A percentile compares a stretch with the other conserved stretches of the same genome.
Conservation (phyloP, 257 asterid genomes). For the Anisodus tanguticus region DNA sequence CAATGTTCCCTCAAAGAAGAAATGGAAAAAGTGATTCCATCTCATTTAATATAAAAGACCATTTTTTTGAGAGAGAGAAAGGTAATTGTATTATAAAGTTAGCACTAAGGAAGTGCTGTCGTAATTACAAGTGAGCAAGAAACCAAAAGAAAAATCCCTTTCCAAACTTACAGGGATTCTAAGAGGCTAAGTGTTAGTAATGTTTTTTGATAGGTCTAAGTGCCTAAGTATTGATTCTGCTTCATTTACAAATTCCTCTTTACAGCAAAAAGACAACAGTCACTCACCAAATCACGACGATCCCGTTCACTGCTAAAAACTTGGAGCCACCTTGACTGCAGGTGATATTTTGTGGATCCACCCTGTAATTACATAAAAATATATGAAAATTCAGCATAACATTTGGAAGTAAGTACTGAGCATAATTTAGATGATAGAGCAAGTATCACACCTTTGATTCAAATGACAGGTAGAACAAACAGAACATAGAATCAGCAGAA, state of each 20-base stretch:
- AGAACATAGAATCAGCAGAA: not conserved
- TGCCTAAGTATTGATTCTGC: not conserved
- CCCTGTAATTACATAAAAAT: conserved; percentile 59
- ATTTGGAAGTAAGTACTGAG: not conserved
- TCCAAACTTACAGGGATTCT: not conserved
- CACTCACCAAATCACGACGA: conserved; percentile 99
- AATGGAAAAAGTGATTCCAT: not conserved
- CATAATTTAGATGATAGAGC: conserved; percentile 18
- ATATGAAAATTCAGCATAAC: not conserved
- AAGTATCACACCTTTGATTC: not conserved
- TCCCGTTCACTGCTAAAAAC: conserved; percentile 92
- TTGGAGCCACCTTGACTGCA: conserved; percentile 91
- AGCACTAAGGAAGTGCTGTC: not conserved
- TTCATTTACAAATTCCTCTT: not conserved
- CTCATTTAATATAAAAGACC: not conserved
- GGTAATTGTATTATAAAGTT: too few relatives aligned
- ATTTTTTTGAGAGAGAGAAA: not conserved
- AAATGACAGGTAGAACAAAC: not conserved
- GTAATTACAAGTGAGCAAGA: not conserved
- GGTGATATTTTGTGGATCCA: conserved; percentile 94
- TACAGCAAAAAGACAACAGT: conserved; percentile 13
- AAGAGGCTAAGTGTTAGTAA: not conserved
- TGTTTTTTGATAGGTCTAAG: not conserved
- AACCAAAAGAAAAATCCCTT: not conserved
- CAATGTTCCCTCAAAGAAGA: not conserved